A percentile compares a stretch with the other conserved stretches of the same genome.
Conservation (phyloP, 768 basidiomycete genomes). For the Agaricus subrufescens region DNA sequence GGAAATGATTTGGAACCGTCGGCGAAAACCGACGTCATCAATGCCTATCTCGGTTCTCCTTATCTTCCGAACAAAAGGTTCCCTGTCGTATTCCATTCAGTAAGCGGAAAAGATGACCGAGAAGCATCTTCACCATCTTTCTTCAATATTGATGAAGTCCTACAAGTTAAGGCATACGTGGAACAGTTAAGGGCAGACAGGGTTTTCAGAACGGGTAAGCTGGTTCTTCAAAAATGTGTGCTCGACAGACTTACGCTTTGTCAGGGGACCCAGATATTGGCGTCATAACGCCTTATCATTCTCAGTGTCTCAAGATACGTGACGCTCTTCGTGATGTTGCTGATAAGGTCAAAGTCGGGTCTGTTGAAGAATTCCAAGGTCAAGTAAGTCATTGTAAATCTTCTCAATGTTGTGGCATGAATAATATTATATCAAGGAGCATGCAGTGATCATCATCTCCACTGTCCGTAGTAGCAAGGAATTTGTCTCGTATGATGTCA, state of each 20-base stretch:
- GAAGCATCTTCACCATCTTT: slow-evolving; percentile 67
- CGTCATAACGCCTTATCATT: slow-evolving; percentile 59
- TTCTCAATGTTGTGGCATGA: slow-evolving; percentile 18
- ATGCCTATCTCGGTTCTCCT: slow-evolving; percentile 31
- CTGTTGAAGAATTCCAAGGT: slow-evolving; percentile 66
- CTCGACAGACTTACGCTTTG: neutral
- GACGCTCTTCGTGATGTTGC: slow-evolving; percentile 26
- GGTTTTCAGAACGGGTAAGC: slow-evolving; percentile 37
- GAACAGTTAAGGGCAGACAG: slow-evolving; percentile 29
- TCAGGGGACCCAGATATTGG: slow-evolving; percentile 52
- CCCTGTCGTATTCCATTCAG: slow-evolving; percentile 59
- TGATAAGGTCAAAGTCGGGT: slow-evolving; percentile 54
- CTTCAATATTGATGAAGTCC: slow-evolving; percentile 61
- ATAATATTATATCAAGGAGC: slow-evolving; percentile 34
- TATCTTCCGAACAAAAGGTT: slow-evolving; percentile 43
- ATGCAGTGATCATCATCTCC: slow-evolving; percentile 51
- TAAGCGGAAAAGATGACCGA: slow-evolving; percentile 57
- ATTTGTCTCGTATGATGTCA: slow-evolving; percentile 48
- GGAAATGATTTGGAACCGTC: slow-evolving; percentile 43
- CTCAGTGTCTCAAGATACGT: slow-evolving; percentile 50
- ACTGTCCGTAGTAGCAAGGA: slow-evolving; percentile 54
- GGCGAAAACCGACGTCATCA: slow-evolving; percentile 36
- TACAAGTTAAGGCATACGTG: slow-evolving; percentile 50
- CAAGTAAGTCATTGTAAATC: slow-evolving; percentile 31
- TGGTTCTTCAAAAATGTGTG: neutral